Base-by-base conservation (phyloP, 306 rosid genomes). In the Cucumis hystrix region DNA sequence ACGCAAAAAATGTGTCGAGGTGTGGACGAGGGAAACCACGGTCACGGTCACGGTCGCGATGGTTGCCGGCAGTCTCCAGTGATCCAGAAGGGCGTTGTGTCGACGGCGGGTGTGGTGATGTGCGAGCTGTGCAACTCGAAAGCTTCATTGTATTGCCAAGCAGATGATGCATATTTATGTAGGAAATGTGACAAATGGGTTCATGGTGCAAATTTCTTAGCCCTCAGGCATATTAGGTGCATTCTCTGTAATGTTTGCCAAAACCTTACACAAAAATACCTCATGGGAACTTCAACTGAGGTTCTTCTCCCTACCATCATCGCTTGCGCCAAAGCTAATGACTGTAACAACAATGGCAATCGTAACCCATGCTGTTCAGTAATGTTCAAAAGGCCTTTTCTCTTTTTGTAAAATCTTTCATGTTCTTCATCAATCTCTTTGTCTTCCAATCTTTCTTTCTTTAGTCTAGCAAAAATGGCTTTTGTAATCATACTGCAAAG, bases 181-280 rank as follows among this genome's bases (percentile, higher is more conserved):
- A 76, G 89, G 72, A 81, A 88, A 80, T 91, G 98, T 78, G 98
- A 93, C 78, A 79, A 77, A 45, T 55, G 79, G 85, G 97, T 93
- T 84, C 98, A 93, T 64, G 82, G 77, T n/a, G 98, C 98, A 18
- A 93, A 93, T 72, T 85, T 89, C 79, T 87, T 93, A 64, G 95
- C 98, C 37, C 85, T 70, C 10, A 85, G 98, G 72, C 98, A 93
- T 51, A 80, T 87, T 11, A 78, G 98, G 77, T 83, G 90, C 80
- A 83, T 91, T 60, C 89, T 93, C 51, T 93, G 96, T 85, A 76
- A 82, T 6, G 79, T 86, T 6, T 93, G 98, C 37, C 95, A 88
- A 49, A 88, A 87, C 77, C 91, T 80, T 76, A 88, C 96, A 0
- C 79, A 74, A 40, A 68, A 92, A 35, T 91, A 83, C 67, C 88